A percentile compares a stretch with the other conserved stretches of the same genome.
Evolutionary conservation across 768 basidiomycete species (phyloP).

Genomic region (Tylopilus rubrobrunneus): DNA sequence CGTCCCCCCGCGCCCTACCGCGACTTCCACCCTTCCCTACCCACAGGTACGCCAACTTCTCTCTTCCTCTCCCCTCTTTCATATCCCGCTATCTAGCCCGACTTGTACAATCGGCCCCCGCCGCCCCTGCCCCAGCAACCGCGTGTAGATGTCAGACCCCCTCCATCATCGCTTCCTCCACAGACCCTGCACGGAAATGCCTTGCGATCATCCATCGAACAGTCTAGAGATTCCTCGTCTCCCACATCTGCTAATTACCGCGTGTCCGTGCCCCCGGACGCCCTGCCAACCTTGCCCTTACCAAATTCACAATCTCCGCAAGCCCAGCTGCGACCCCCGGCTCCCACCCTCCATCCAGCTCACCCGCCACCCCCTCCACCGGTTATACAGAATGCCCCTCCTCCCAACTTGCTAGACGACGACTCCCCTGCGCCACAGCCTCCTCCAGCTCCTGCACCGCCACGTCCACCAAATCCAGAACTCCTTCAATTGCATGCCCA

Average conservation of each 20-base stretch:
- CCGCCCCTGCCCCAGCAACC: conserved; percentile 31
- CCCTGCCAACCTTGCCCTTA: conserved; percentile 23
- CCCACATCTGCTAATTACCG: conserved; percentile 28
- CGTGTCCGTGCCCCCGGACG: conserved; percentile 24
- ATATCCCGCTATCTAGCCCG: conserved; percentile 15
- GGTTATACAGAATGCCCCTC: conserved; percentile 17
- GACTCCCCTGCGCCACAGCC: conserved; percentile 38
- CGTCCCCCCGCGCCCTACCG: conserved; percentile 17
- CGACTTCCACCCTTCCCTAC: conserved; percentile 4
- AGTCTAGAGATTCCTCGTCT: conserved; percentile 18
- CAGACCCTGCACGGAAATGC: conserved; percentile 21
- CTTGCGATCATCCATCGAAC: conserved; percentile 17
- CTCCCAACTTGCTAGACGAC: conserved; percentile 63
- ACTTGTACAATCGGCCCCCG: conserved; percentile 33
- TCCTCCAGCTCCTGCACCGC: conserved; percentile 46
- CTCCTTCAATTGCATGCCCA: conserved; percentile 74
- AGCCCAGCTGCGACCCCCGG: conserved; percentile 14
- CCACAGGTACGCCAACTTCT: conserved; percentile 20
- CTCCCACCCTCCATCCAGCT: conserved; percentile 21
- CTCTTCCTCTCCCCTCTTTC: conserved; percentile 1
- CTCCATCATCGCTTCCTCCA: conserved; percentile 18
- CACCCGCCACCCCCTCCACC: conserved; percentile 16
- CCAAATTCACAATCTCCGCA: conserved; percentile 29
- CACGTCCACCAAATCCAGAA: conserved; percentile 87
- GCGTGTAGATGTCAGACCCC: conserved; percentile 19